These are phyloP conservation scores for Gaeumannomyces tritici DNA, from an alignment of 2,329 filamentous ascomycete genomes.

Conservation along the genomic window DNA sequence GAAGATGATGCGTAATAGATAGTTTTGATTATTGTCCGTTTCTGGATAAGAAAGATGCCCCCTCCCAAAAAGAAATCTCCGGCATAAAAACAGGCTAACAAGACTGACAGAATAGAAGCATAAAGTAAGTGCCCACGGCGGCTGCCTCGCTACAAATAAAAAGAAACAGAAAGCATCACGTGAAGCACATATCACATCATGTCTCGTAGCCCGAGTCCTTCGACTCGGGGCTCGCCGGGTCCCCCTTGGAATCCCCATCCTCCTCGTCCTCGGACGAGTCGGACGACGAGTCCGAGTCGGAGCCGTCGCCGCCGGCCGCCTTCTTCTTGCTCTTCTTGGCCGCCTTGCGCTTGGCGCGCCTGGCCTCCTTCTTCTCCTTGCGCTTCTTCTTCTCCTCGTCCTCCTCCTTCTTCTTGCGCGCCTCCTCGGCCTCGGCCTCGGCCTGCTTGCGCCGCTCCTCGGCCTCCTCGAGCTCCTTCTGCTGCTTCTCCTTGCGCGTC, in stretches of 20 bases:
- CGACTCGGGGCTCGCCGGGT: not conserved
- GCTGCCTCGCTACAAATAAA: not conserved
- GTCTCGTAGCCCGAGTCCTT: slow-evolving; percentile 4
- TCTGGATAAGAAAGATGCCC: too few species aligned
- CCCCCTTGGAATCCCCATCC: not conserved
- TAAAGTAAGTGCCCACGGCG: not conserved
- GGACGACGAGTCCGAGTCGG: slow-evolving; percentile 5
- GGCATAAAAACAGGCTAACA: too few species aligned
- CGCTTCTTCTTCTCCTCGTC: slow-evolving; percentile 12
- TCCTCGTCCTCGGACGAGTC: slow-evolving; percentile 7
- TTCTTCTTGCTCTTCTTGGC: slow-evolving; percentile 15
- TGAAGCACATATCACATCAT: not conserved
- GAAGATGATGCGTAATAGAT: too few species aligned
- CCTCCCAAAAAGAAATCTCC: too few species aligned
- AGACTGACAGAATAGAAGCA: not conserved
- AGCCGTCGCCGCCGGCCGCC: slow-evolving; percentile 8
- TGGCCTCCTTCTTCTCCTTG: slow-evolving; percentile 11
- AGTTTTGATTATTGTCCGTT: not conserved
- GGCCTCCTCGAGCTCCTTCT: slow-evolving; percentile 30
- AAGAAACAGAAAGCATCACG: not conserved
- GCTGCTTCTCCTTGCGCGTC: slow-evolving; percentile 37
- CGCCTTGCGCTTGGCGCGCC: slow-evolving; percentile 15
- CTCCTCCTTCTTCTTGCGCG: slow-evolving; percentile 16
- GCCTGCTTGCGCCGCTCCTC: slow-evolving; percentile 29
- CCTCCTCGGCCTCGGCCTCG: slow-evolving; percentile 23